A percentile compares a stretch with the other conserved stretches of the same genome.
Evolutionary conservation across 371 early-diverging fungal genomes (phyloP).

Genomic region (Mortierella sp.): DNA sequence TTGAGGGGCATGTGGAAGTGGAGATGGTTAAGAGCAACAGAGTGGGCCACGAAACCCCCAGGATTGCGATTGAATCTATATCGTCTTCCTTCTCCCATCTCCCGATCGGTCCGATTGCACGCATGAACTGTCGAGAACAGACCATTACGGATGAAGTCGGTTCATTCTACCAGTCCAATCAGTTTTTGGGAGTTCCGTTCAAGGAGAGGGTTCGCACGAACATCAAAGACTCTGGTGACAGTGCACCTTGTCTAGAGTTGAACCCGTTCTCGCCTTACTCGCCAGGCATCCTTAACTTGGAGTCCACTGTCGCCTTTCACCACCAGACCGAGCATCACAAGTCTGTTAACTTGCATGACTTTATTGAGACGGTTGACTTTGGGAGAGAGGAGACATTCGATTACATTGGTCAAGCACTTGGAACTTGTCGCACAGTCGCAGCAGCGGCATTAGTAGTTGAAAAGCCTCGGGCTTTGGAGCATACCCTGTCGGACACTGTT

Average conservation of each 20-base stretch:
- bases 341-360: constrained; percentile 29
- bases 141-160: background rate
- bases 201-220: constrained; percentile 19
- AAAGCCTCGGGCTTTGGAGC: background rate
- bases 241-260: constrained; percentile 32
- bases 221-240: constrained; percentile 3
- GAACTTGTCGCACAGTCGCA: background rate
- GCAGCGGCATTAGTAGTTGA: background rate
- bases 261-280: constrained; percentile 45
- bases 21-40: background rate
- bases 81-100: background rate
- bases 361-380: constrained; percentile 23
- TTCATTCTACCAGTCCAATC: background rate
- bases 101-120: constrained; percentile 44
- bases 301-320: background rate
- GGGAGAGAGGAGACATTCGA: constrained; percentile 13
- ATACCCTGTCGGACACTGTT: background rate
- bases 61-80: background rate
- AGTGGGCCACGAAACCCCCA: background rate
- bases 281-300: constrained; percentile 24
- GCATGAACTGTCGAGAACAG: constrained; percentile 42
- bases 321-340: background rate
- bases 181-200: constrained; percentile 12
- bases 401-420: constrained; percentile 1
- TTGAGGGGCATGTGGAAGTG: background rate